phyloP scores from a whole-genome alignment of 2,329 filamentous ascomycete genomes.

The Fusarium virguliforme region DNA sequence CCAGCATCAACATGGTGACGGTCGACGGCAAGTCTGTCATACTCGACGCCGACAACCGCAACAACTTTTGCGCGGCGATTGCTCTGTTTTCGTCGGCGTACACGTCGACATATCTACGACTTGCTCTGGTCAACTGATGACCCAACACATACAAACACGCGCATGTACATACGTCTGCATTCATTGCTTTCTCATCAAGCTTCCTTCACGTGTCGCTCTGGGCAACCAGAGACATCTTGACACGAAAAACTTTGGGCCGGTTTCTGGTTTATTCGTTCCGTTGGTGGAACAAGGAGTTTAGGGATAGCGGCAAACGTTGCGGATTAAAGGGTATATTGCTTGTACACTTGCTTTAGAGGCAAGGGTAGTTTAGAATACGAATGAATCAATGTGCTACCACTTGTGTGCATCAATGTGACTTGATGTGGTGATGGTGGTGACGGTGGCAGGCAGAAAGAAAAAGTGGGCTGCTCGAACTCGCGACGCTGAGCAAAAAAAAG shows the following conservation, averaged over 20 bases:
- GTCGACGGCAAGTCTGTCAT: slow-evolving; percentile 70
- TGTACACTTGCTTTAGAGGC: slow-evolving; percentile 15
- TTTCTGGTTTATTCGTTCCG: slow-evolving; percentile 40
- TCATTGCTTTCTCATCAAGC: background rate
- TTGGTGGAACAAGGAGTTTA: slow-evolving; percentile 42
- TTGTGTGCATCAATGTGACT: background rate
- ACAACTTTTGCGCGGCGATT: slow-evolving; percentile 76
- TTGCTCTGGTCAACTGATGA: background rate
- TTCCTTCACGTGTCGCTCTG: slow-evolving; percentile 4
- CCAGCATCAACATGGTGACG: slow-evolving; percentile 80
- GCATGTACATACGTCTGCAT: slow-evolving; percentile 20
- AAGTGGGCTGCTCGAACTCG: background rate
- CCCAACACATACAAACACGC: background rate
- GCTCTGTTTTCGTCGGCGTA: slow-evolving; percentile 55
- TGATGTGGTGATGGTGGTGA: background rate
- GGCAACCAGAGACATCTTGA: background rate
- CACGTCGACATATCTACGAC: background rate
- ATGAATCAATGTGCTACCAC: slow-evolving; percentile 38
- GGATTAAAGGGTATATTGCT: slow-evolving; percentile 25
- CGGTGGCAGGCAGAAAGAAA: background rate
- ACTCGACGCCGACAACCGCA: slow-evolving; percentile 74
- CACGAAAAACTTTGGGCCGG: slow-evolving; percentile 34
- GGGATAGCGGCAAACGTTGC: slow-evolving; percentile 39
- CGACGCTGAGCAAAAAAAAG: background rate
- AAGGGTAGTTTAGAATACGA: slow-evolving; percentile 30